phyloP scores from a whole-genome alignment of 1,284 basidiomycete species.

The Ganoderma meredithae region DNA sequence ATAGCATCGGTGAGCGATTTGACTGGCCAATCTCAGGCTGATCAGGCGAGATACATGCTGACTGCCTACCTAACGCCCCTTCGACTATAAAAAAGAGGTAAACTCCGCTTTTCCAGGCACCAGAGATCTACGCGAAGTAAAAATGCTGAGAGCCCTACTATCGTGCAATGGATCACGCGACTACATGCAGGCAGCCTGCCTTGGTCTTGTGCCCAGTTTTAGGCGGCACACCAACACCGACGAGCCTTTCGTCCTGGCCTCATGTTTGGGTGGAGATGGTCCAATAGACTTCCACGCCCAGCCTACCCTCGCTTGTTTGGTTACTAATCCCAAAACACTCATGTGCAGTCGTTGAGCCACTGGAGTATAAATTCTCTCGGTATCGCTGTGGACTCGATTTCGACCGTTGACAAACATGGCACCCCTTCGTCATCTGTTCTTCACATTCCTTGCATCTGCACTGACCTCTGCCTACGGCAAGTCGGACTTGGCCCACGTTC shows the following conservation, averaged over 20 bases:
- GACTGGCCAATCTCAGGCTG: not conserved
- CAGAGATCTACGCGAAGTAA: not conserved
- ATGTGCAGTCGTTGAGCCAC: not conserved
- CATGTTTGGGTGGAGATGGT: not conserved
- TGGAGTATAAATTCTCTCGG: not conserved
- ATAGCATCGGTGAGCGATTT: not conserved
- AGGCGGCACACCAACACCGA: too few species aligned
- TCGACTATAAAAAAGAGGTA: not conserved
- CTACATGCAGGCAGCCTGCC: not conserved
- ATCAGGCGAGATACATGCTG: not conserved
- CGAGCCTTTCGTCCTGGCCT: not conserved
- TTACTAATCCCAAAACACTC: not conserved
- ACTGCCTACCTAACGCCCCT: not conserved
- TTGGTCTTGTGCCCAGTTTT: not conserved
- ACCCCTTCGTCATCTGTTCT: not conserved
- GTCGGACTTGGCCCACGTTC: not conserved
- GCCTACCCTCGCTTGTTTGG: not conserved
- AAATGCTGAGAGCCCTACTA: not conserved
- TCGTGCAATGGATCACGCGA: not conserved
- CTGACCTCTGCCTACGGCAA: not conserved
- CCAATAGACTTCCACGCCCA: not conserved
- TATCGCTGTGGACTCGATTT: not conserved
- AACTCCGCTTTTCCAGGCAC: not conserved
- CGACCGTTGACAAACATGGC: not conserved
- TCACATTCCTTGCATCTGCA: not conserved